Evolutionary conservation across 352 stramenopile genomes (phyloP).

Genomic region (Peronospora destructor): DNA sequence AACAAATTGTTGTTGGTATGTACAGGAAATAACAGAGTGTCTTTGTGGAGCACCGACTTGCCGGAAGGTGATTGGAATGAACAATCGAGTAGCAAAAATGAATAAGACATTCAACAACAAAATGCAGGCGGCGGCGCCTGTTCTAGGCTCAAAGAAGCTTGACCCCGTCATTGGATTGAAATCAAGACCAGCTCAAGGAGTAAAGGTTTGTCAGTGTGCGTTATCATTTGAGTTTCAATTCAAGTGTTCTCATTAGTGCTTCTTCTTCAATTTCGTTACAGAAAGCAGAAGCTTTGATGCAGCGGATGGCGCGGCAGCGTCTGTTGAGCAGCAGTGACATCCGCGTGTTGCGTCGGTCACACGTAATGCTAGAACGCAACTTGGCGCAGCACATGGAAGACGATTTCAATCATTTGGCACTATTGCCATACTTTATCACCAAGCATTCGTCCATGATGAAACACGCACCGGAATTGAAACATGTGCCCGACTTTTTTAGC

Average conservation of each 20-base stretch:
- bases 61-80: slow-evolving; percentile 65
- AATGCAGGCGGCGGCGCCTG: slow-evolving; percentile 2
- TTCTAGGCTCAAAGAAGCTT: slow-evolving; percentile 24
- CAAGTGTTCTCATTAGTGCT: neutral
- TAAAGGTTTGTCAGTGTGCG: slow-evolving; percentile 31
- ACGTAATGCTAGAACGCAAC: slow-evolving; percentile 58
- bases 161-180: slow-evolving; percentile 44
- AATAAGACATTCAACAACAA: slow-evolving; percentile 17
- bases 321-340: slow-evolving; percentile 46
- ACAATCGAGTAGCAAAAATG: slow-evolving; percentile 44
- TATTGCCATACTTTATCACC: slow-evolving; percentile 54
- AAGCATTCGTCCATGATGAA: slow-evolving; percentile 27
- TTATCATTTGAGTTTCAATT: neutral
- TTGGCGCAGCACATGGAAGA: slow-evolving; percentile 41
- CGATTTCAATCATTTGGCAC: slow-evolving; percentile 47
- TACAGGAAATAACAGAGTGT: slow-evolving; percentile 67
- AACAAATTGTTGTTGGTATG: slow-evolving; percentile 2
- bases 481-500: slow-evolving; percentile 44
- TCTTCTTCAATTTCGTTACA: slow-evolving; percentile 9
- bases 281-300: slow-evolving; percentile 52
- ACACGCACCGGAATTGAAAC: slow-evolving; percentile 27
- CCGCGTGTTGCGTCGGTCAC: slow-evolving; percentile 39
- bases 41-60: slow-evolving; percentile 56
- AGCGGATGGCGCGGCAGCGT: slow-evolving; percentile 49
- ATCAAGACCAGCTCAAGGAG: slow-evolving; percentile 26